Evolutionary conservation across 2,329 filamentous ascomycete genomes (phyloP).

Genomic region (Verticillium tricorpus): DNA sequence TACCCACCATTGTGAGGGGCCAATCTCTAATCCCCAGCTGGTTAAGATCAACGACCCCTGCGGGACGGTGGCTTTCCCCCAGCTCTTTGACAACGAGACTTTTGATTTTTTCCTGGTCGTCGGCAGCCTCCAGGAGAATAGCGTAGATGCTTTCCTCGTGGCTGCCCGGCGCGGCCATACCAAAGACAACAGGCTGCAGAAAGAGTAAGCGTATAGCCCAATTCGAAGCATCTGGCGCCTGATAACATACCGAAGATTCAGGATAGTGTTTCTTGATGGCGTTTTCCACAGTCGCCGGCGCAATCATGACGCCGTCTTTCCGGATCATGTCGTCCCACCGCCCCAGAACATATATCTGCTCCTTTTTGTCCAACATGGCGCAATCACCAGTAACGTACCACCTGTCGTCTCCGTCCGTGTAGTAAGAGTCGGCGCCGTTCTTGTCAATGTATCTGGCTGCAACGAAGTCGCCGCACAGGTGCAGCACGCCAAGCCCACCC

Average conservation of each 20-base stretch:
- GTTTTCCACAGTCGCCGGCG: neutral
- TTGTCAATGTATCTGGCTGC: neutral
- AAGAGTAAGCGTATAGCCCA: neutral
- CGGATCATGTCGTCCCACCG: neutral
- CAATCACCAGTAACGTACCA: slow-evolving; percentile 1
- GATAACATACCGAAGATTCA: neutral
- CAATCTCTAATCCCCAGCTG: neutral
- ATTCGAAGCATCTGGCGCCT: neutral
- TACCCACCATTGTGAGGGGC: neutral
- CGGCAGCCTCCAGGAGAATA: neutral
- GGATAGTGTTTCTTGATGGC: neutral
- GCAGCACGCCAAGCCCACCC: neutral
- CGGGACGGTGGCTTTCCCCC: neutral
- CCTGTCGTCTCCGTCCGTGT: neutral
- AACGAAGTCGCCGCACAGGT: neutral
- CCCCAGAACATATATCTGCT: neutral
- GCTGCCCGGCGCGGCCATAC: neutral
- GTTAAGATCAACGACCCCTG: neutral
- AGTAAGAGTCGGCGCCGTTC: neutral
- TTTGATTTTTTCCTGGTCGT: neutral
- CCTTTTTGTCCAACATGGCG: neutral
- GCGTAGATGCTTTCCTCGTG: neutral
- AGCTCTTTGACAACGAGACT: neutral
- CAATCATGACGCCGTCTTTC: neutral
- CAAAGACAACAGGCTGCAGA: neutral